Evolutionary conservation across 1,284 basidiomycete species (phyloP).

Genomic region (Trametes polyzona): DNA sequence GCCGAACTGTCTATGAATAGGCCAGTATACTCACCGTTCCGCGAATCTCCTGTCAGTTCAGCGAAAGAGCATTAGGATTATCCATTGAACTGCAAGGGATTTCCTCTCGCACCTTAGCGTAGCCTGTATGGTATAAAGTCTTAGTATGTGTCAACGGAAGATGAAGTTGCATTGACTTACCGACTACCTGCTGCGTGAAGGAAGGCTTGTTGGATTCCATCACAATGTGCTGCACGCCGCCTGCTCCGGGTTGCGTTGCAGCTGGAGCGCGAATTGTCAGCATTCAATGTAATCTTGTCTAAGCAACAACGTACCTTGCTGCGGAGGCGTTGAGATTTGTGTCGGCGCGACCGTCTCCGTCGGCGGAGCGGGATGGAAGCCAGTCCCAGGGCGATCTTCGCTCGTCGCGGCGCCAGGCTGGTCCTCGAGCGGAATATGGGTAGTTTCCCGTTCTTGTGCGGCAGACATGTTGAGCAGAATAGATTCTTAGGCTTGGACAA

Average conservation of each 20-base stretch:
- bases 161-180: neutral
- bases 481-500: neutral
- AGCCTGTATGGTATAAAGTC: neutral
- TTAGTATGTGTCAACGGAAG: neutral
- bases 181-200: conserved; percentile 23
- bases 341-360: conserved; percentile 15
- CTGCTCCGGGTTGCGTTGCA: conserved; percentile 19
- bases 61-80: neutral
- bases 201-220: conserved; percentile 14
- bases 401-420: neutral
- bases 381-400: conserved; percentile 7
- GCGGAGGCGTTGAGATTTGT: conserved; percentile 9
- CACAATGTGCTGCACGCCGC: conserved; percentile 7
- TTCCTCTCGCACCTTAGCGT: conserved; percentile 17
- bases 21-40: conserved; percentile 13
- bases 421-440: neutral
- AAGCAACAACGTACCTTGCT: conserved; percentile 12
- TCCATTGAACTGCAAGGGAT: neutral
- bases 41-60: conserved; percentile 16
- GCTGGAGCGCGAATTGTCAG: neutral
- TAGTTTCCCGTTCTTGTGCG: conserved; percentile 1
- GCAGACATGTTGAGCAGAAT: conserved; percentile 9
- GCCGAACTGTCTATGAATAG: no score
- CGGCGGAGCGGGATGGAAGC: conserved; percentile 14
- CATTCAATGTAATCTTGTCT: neutral